Base-by-base conservation (phyloP, 768 basidiomycete species). In the Lactarius deliciosus region DNA sequence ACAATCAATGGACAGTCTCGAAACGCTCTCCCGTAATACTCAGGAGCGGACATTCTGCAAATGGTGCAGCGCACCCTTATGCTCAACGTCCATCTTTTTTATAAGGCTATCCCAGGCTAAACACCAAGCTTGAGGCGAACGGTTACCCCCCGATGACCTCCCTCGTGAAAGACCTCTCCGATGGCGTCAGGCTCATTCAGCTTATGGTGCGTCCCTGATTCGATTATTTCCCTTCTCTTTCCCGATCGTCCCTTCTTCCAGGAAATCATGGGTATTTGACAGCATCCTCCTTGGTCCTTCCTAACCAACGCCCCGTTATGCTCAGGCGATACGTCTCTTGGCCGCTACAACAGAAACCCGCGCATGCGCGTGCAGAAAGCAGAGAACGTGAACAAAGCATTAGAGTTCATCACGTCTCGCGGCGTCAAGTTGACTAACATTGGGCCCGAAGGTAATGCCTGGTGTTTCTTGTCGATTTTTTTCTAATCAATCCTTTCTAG, bases 371-470 rank as follows among this genome's bases (percentile, higher is more conserved):
- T 98, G 2, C 97, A 99, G 77, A 97, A 96, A 74, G 95, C 94
- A 2, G 97, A 99, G 82, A 99, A 99, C 77, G 96, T 96, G 58
- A 96, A 93, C 77, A 94, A 94, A 76, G 97, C 97, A 0, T 78
- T 99, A 56, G 92, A 96, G 71, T 98, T 97, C 77, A 98, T 99
- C 77, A 90, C 89, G 38, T 92, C 92, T 18, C 81, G 95, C 72
- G 94, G 95, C 13, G 93, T 98, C 63, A 96, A 96, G 74, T 81
- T 99, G 69, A 98, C 96, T 40, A 98, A 98, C 77, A 98, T 99
- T 68, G 96, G 95, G 18, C 93, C 96, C 11, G 96, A 98, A 85
- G 94, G 94, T 88, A 70, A 32, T 28, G 16, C 56, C 56, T 75
- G 36, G 11, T 5, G 13, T 20, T 13, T 56, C 25, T 57, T 8